Conservation (phyloP, 2,329 filamentous ascomycete genomes). For the Fusarium denticulatum region DNA sequence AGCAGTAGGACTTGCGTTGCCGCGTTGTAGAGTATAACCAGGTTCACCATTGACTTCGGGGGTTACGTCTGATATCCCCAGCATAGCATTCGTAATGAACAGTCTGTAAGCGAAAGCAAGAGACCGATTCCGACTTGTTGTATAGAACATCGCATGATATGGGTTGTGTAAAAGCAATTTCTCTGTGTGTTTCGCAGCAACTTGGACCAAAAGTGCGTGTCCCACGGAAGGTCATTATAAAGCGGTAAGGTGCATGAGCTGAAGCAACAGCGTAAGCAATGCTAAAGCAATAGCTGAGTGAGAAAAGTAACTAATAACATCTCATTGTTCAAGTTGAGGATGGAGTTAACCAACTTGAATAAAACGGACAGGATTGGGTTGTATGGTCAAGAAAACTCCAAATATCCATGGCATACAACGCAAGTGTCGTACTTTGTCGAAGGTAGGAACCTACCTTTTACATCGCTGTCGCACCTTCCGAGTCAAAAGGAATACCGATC, state of each 20-base stretch:
- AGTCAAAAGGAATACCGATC: background rate
- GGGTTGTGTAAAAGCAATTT: conserved; percentile 3
- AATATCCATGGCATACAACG: background rate
- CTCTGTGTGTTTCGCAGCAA: background rate
- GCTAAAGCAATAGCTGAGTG: background rate
- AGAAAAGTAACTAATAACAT: background rate
- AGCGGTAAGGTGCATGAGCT: conserved; percentile 15
- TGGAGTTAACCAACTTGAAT: background rate
- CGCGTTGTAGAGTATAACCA: background rate
- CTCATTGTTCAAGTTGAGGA: background rate
- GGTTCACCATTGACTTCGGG: conserved; percentile 1
- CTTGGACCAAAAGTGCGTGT: background rate
- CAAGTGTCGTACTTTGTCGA: background rate
- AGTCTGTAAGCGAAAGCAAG: background rate
- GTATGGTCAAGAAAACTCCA: background rate
- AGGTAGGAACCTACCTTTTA: background rate
- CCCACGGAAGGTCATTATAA: background rate
- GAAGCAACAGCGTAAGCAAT: background rate
- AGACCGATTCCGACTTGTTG: background rate
- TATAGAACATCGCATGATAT: background rate
- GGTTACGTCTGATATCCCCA: background rate
- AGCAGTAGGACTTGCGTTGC: background rate
- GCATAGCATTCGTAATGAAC: background rate
- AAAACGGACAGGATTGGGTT: background rate
- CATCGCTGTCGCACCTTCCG: background rate